Evolutionary conservation across 2,329 filamentous ascomycete species (phyloP), one percentile per base, ranked within the genome.

Genomic region (Fusarium sp.): DNA sequence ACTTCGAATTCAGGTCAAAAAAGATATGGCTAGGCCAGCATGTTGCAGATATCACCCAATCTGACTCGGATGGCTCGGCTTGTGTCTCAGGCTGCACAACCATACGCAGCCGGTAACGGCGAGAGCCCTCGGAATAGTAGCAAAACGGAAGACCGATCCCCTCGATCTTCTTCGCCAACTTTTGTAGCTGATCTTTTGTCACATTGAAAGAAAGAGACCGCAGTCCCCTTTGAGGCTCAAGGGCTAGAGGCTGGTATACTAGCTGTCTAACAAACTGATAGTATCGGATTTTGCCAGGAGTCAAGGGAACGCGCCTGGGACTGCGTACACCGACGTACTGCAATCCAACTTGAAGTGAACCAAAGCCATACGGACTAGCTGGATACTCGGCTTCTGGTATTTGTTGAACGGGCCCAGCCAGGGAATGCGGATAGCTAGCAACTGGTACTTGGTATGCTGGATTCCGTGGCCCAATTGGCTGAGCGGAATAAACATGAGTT

Each of bases 11-110:
- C 67, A 97, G 80, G 20, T 87, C 84, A 67, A 95, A 85, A 68
- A 91, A 93, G 1, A 94, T 84, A 55, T 89, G 87, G 39, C 87
- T 84, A 0, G 94, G 93, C 94, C 94, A 98, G 27, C 80, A 77
- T 10, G 88, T 92, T 38, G 92, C 88, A n/a, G 84, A 80, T 3
- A 86, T 84, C 10, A 87, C 84, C 94, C 94, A 97, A 3, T 83
- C 80, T 12, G 83, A 78, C 42, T 89, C 84, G 84, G 69, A 52
- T 78, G 79, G 14, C 73, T 74, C 20, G 29, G 65, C 41, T 35
- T 54, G 57, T 52, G 50, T 68, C 55, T 65, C 56, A 35, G 45
- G 59, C 33, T 70, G 41, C 53, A 78, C 74, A 74, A 92, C 88
- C 76, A 92, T 92, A 14, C 93, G 91, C 27, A 97, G 76, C 20